phyloP scores from a whole-genome alignment of 345 rosid genomes.

The Euclidium syriacum region DNA sequence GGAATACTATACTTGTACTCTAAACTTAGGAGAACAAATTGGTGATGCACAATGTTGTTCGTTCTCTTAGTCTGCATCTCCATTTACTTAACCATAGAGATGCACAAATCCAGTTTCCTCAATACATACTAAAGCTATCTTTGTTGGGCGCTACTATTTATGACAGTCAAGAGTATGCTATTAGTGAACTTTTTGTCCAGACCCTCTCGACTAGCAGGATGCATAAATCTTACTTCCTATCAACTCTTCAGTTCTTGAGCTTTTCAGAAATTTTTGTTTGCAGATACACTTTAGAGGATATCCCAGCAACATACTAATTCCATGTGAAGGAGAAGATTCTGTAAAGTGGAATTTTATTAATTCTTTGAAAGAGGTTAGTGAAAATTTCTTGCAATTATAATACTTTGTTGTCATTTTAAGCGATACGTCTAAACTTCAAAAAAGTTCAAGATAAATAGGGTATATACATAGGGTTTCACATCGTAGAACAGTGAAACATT shows the following conservation, averaged over 20 bases:
- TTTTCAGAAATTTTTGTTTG: constrained; percentile 13
- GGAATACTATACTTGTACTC: not conserved
- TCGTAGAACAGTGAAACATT: not conserved
- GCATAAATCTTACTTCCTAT: not conserved
- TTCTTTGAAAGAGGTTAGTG: constrained; percentile 84
- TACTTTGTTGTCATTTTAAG: not conserved
- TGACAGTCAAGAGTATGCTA: not conserved
- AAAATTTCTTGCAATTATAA: not conserved
- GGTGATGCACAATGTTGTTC: not conserved
- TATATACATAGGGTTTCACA: not conserved
- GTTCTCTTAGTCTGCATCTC: not conserved
- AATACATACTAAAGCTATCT: not conserved
- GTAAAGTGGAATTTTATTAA: constrained; percentile 92
- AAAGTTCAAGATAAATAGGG: not conserved
- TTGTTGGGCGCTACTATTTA: not conserved
- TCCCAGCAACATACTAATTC: constrained; percentile 65
- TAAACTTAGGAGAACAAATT: not conserved
- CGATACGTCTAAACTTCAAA: not conserved
- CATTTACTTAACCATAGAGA: not conserved
- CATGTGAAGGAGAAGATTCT: constrained; percentile 92
- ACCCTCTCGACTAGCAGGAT: not conserved
- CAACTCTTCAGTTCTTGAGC: not conserved
- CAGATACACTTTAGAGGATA: constrained; percentile 96
- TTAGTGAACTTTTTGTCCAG: not conserved
- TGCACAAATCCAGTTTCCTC: not conserved